Evolutionary conservation across 108 stramenopile species (phyloP).

Genomic region (Cylindrotheca closterium): DNA sequence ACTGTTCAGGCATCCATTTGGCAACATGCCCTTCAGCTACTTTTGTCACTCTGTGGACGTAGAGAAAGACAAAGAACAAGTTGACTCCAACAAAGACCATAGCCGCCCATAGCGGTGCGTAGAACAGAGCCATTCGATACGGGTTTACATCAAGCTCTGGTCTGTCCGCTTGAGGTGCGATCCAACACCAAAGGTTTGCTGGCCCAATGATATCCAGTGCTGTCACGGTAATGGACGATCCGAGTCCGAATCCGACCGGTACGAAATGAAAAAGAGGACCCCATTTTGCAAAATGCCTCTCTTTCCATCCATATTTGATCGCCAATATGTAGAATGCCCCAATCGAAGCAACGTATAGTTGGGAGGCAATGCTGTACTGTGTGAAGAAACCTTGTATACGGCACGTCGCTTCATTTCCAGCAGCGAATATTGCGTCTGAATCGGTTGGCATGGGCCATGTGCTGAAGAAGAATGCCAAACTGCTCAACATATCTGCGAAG

Average conservation of each 20-base stretch:
- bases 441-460: conserved; percentile 30
- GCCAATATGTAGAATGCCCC: conserved; percentile 40
- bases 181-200: conserved; percentile 33
- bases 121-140: too few species aligned
- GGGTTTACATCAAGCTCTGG: conserved; percentile 31
- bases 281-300: conserved; percentile 7
- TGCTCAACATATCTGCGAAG: conserved; percentile 18
- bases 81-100: not conserved
- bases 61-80: not conserved
- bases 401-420: conserved; percentile 27
- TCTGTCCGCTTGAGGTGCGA: conserved; percentile 7
- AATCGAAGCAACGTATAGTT: conserved; percentile 33
- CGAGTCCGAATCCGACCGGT: conserved; percentile 25
- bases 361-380: conserved; percentile 24
- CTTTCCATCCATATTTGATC: conserved; percentile 36
- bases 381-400: conserved; percentile 41
- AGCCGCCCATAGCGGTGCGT: conserved; percentile 39
- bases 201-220: conserved; percentile 22
- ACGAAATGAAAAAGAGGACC: conserved; percentile 23
- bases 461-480: conserved; percentile 11
- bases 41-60: not conserved
- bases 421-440: not conserved
- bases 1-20: too few species aligned
- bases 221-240: conserved; percentile 17
- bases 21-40: not conserved